Conservation (phyloP, 305 asterid genomes). For the Fraxinus sp. region DNA sequence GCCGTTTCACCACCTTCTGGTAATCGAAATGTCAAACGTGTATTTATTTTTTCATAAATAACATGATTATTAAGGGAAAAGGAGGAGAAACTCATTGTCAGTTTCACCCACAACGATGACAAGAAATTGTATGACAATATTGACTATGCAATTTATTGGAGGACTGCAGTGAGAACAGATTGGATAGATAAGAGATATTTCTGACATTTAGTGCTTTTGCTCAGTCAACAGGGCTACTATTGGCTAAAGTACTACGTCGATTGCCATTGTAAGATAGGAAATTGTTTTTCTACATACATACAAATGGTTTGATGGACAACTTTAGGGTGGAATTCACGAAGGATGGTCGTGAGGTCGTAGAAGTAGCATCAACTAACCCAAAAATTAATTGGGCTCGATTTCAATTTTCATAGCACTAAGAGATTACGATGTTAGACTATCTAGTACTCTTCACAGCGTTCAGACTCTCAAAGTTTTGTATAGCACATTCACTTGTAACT, state of each 20-base stretch:
- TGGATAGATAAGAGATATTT: constrained; percentile 27
- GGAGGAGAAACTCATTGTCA: not conserved
- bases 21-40: not conserved
- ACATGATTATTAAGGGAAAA: not conserved
- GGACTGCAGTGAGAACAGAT: constrained; percentile 21
- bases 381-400: not conserved
- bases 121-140: not conserved
- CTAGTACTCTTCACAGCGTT: too few relatives aligned
- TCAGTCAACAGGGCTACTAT: constrained; percentile 11
- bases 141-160: constrained; percentile 3
- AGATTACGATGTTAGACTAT: not conserved
- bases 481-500: not conserved
- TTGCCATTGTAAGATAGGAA: not conserved
- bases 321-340: not conserved
- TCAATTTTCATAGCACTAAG: not conserved
- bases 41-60: not conserved
- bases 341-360: not conserved
- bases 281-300: not conserved
- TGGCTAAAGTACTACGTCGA: not conserved
- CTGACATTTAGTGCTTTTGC: constrained; percentile 22
- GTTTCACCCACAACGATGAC: not conserved
- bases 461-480: not conserved
- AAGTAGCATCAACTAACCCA: not conserved
- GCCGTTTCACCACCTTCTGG: not conserved
- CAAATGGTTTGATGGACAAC: not conserved